Evolutionary conservation across 306 rosid species (phyloP).

Genomic region (Betula pendula): DNA sequence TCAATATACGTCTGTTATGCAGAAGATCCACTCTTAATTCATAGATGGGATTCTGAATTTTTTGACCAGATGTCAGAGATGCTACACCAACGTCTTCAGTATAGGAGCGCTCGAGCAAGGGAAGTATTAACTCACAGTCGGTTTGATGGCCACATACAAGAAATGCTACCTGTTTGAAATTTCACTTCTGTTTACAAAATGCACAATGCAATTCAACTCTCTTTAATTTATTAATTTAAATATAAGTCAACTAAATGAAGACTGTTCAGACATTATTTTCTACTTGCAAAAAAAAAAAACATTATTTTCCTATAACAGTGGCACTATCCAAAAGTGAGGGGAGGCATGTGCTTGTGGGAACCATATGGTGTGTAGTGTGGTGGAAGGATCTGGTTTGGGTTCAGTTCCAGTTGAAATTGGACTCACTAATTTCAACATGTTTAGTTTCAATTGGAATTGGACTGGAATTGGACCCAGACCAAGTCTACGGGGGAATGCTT

Average conservation of each 20-base stretch:
- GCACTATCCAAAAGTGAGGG: too few species aligned
- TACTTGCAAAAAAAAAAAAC: too few species aligned
- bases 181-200: neutral
- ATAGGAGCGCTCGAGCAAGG: constrained; percentile 76
- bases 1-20: constrained; percentile 95
- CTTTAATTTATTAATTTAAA: constrained; percentile 18
- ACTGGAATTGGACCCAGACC: too few species aligned
- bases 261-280: too few species aligned
- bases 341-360: too few species aligned
- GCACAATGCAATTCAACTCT: constrained; percentile 1
- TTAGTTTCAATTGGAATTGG: too few species aligned
- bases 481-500: too few species aligned
- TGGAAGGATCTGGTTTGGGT: too few species aligned
- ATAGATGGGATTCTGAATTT: constrained; percentile 91
- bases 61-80: constrained; percentile 92
- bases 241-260: neutral
- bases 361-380: too few species aligned
- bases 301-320: too few species aligned
- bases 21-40: constrained; percentile 89
- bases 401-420: too few species aligned
- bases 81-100: constrained; percentile 88
- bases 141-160: constrained; percentile 35
- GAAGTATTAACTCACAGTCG: constrained; percentile 61
- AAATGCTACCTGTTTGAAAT: constrained; percentile 27
- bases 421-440: too few species aligned